Evolutionary conservation across 164 flowering plant genomes (phyloP).

Genomic region (Piper betle): DNA sequence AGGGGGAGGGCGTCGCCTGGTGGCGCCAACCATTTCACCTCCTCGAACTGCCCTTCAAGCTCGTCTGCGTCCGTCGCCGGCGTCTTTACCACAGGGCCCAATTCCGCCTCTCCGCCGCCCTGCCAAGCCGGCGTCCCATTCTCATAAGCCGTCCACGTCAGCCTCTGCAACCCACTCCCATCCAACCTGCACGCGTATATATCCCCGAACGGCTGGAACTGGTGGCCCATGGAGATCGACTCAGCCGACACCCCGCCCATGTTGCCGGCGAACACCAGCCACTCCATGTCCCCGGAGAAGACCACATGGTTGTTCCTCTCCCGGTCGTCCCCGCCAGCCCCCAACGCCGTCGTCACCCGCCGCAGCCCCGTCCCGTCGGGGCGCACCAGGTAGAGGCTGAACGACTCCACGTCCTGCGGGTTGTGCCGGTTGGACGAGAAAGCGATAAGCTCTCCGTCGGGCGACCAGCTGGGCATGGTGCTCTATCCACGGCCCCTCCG

Average conservation of each 20-base stretch:
- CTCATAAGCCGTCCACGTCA: conserved; percentile 76
- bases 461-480: conserved; percentile 93
- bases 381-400: conserved; percentile 26
- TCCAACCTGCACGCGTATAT: conserved; percentile 43
- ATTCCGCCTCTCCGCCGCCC: conserved; percentile 6
- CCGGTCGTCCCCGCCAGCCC: conserved; percentile 30
- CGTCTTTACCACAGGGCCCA: conserved; percentile 7
- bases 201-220: conserved; percentile 86
- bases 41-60: conserved; percentile 14
- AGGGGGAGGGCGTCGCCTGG: too few relatives aligned
- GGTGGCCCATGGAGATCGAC: conserved; percentile 67
- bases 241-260: conserved; percentile 61
- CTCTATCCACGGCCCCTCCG: conserved; percentile 85
- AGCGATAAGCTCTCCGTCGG: conserved; percentile 62
- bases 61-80: conserved; percentile 13
- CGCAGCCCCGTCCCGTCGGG: conserved; percentile 10
- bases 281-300: conserved; percentile 51
- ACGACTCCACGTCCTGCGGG: conserved; percentile 21
- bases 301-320: conserved; percentile 80
- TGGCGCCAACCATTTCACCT: conserved; percentile 5
- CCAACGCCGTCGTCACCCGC: conserved; percentile 19
- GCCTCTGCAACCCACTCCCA: conserved; percentile 59
- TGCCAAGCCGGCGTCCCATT: conserved; percentile 82
- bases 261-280: conserved; percentile 63
- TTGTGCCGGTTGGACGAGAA: conserved; percentile 75